Base-by-base conservation (phyloP, 2,329 filamentous ascomycete genomes). In the Hypoxylon sp. region DNA sequence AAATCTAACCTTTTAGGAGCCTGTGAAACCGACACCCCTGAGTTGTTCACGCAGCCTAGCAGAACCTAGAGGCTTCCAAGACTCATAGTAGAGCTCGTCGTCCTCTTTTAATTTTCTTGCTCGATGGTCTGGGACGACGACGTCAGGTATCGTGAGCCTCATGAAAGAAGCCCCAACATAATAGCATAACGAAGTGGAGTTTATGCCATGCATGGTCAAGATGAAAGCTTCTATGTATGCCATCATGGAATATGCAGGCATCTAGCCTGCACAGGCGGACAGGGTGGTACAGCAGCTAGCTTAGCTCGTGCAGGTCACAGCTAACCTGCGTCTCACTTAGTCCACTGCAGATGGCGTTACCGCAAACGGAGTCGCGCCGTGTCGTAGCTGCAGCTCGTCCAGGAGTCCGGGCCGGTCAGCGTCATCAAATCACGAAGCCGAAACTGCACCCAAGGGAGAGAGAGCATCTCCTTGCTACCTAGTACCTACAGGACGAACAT, bases 211-310 rank as follows among this genome's bases (percentile, higher is more conserved):
- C 20, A 41, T 49, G 48, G 48, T 43, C 49, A 41, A 44, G 52
- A 44, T 11, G 24, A 41, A 41, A 19, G 37, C 32, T n/a, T n/a
- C n/a, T n/a, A n/a, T n/a, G n/a, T 15, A 41, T 19, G 37, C 37
- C 37, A 41, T 41, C n/a, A 20, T 39, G 7, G 37, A 41, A 10
- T 39, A 55, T 46, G 28, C 50, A 56, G 26, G 15, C 50, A 59
- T 30, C 39, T 64, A 34, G 44, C 53, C 34, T 53, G 41, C 47
- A n/a, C n/a, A n/a, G n/a, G n/a, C n/a, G n/a, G n/a, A 30, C 17
- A 15, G 53, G 22, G 49, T 63, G 20, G 56, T 30, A 61, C 65
- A 57, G 53, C 62, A 60, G 50, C 63, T 66, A 56, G 63, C 50
- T 51, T 59, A 56, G 63, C 50, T 51, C 50, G 37, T 41, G 37